These are phyloP conservation scores for Colletotrichum sp. DNA, from an alignment of 2,329 filamentous ascomycete species.

Conservation along the genomic window DNA sequence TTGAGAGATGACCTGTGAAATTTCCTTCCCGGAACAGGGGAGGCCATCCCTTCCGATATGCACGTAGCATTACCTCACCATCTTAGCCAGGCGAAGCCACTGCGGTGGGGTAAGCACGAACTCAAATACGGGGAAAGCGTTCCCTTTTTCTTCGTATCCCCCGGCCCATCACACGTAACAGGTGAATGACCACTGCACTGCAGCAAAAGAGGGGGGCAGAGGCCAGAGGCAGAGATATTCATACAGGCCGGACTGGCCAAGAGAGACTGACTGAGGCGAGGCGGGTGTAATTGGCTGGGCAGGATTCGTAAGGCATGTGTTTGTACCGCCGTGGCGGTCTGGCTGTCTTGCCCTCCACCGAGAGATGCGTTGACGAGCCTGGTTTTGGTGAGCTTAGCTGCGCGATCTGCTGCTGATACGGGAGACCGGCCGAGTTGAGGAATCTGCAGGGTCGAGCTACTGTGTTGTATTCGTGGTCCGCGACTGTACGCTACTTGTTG, in stretches of 20 bases:
- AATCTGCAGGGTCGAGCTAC: constrained; percentile 18
- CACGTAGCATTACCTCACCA: constrained; percentile 19
- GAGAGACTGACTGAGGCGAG: constrained; percentile 13
- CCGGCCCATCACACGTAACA: constrained; percentile 10
- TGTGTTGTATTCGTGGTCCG: neutral
- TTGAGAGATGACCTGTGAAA: neutral
- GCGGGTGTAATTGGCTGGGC: neutral
- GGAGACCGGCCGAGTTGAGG: neutral
- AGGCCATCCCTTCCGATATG: constrained; percentile 19
- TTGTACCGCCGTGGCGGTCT: constrained; percentile 9
- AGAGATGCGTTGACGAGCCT: constrained; percentile 13
- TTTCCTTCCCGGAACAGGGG: constrained; percentile 10
- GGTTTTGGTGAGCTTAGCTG: neutral
- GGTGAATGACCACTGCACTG: constrained; percentile 7
- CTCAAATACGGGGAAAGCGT: constrained; percentile 13
- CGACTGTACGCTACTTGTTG: neutral
- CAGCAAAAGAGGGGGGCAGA: neutral
- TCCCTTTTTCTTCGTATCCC: constrained; percentile 18
- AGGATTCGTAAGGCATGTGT: neutral
- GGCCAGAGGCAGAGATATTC: neutral
- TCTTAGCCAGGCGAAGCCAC: constrained; percentile 16
- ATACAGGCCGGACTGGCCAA: neutral
- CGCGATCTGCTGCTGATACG: neutral
- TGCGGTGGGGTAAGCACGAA: constrained; percentile 9
- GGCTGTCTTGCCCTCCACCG: neutral